phyloP scores from a whole-genome alignment of 2,329 filamentous ascomycete genomes.

The Truncatella angustata region DNA sequence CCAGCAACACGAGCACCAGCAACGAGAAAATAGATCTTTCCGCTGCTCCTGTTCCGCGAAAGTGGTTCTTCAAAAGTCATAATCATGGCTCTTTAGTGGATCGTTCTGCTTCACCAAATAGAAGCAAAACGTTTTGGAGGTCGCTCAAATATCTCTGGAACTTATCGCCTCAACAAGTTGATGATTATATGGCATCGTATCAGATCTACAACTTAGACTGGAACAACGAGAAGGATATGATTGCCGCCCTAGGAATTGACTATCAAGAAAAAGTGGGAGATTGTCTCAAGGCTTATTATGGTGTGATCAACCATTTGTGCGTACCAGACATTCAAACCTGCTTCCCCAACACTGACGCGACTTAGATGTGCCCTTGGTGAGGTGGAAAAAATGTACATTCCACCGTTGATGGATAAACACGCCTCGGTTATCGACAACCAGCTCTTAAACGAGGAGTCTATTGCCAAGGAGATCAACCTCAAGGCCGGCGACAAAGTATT shows the following conservation, averaged over 20 bases:
- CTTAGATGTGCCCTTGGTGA: conserved; percentile 45
- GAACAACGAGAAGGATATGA: conserved; percentile 48
- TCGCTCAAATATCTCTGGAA: conserved; percentile 49
- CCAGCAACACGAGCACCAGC: conserved; percentile 13
- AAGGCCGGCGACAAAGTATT: conserved; percentile 44
- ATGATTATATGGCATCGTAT: conserved; percentile 56
- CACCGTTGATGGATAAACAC: conserved; percentile 49
- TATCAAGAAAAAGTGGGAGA: conserved; percentile 50
- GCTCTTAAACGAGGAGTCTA: conserved; percentile 49
- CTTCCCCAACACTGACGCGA: background rate
- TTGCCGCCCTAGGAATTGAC: conserved; percentile 42
- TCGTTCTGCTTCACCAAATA: conserved; percentile 44
- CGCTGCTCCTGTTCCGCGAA: conserved; percentile 14
- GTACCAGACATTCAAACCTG: background rate
- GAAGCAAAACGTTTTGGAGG: conserved; percentile 47
- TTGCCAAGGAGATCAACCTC: conserved; percentile 45
- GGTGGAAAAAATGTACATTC: conserved; percentile 59
- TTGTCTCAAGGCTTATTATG: conserved; percentile 51
- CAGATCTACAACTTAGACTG: conserved; percentile 56
- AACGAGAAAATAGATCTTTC: conserved; percentile 10
- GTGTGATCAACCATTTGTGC: conserved; percentile 51
- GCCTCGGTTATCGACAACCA: conserved; percentile 50
- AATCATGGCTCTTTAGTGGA: conserved; percentile 28
- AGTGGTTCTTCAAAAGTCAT: conserved; percentile 12
- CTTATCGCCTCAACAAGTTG: conserved; percentile 48